Conservation (phyloP, 352 stramenopile genomes). For the Pythium folliculosum region DNA sequence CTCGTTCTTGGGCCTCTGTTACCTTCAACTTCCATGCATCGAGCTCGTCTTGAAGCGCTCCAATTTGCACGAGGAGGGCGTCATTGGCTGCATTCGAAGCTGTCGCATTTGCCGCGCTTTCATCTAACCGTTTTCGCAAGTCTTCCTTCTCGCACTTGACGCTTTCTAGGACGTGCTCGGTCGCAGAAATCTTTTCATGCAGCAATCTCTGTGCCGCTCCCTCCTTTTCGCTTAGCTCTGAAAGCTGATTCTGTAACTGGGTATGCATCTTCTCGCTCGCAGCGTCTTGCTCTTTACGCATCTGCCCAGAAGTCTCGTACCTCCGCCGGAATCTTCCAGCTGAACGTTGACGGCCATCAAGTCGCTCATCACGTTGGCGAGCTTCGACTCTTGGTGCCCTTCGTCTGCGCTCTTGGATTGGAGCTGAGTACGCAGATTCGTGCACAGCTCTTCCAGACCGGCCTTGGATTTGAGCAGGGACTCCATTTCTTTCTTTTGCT, state of each 20-base stretch:
- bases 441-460: conserved; percentile 64
- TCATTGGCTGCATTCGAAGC: conserved; percentile 34
- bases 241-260: conserved; percentile 53
- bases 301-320: conserved; percentile 64
- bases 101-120: conserved; percentile 32
- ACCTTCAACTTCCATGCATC: conserved; percentile 44
- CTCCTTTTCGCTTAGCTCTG: conserved; percentile 51
- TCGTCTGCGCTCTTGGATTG: conserved; percentile 61
- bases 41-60: conserved; percentile 38
- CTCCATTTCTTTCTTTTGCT: conserved; percentile 58
- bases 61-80: conserved; percentile 41
- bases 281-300: conserved; percentile 61
- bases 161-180: conserved; percentile 31
- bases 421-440: conserved; percentile 56
- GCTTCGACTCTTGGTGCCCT: conserved; percentile 69
- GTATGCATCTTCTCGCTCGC: conserved; percentile 55
- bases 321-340: conserved; percentile 72
- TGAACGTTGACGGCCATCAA: conserved; percentile 79
- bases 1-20: conserved; percentile 28
- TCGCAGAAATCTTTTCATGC: conserved; percentile 40
- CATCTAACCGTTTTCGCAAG: conserved; percentile 46
- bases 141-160: conserved; percentile 48
- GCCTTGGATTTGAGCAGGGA: conserved; percentile 63
- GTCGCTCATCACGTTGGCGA: conserved; percentile 66
- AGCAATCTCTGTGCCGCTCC: conserved; percentile 40